Conservation (phyloP, 331 rosid genomes). For the Rhamnella rubrinervis region DNA sequence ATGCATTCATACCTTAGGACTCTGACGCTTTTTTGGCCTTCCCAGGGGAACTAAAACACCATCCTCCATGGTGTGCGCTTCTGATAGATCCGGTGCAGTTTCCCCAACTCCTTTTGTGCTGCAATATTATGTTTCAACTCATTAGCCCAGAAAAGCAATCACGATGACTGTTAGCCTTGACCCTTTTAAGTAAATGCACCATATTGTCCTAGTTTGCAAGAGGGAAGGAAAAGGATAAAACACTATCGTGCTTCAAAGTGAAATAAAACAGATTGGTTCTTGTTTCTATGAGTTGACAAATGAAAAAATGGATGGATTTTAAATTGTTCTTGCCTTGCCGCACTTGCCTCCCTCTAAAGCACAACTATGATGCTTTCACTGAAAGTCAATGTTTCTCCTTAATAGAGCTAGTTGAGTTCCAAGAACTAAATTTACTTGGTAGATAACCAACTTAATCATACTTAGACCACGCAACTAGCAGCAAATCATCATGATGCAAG, state of each 20-base stretch:
- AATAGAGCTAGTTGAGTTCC: neutral
- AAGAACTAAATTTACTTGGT: too few species aligned
- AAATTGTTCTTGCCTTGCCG: too few species aligned
- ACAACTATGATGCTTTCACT: neutral
- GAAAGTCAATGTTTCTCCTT: neutral
- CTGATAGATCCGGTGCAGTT: constrained; percentile 74
- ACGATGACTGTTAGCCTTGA: constrained; percentile 4
- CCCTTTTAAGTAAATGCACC: neutral
- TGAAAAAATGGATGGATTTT: too few species aligned
- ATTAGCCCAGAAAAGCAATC: constrained; percentile 15
- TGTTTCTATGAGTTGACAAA: too few species aligned
- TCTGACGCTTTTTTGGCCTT: constrained; percentile 43
- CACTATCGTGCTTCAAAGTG: too few species aligned
- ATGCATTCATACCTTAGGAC: constrained; percentile 41
- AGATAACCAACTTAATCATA: too few species aligned
- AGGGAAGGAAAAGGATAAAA: too few species aligned
- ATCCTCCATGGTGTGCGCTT: constrained; percentile 59
- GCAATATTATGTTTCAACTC: constrained; percentile 31
- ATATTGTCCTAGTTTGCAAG: too few species aligned
- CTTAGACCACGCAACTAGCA: neutral
- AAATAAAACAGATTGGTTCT: too few species aligned
- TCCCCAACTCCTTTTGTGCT: constrained; percentile 91
- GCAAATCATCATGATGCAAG: neutral
- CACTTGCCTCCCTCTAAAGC: too few species aligned
- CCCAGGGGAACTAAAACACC: constrained; percentile 75